These are phyloP conservation scores for Pseudozyma tsukubaensis DNA, from an alignment of 1,284 basidiomycete species.

Conservation along the genomic window DNA sequence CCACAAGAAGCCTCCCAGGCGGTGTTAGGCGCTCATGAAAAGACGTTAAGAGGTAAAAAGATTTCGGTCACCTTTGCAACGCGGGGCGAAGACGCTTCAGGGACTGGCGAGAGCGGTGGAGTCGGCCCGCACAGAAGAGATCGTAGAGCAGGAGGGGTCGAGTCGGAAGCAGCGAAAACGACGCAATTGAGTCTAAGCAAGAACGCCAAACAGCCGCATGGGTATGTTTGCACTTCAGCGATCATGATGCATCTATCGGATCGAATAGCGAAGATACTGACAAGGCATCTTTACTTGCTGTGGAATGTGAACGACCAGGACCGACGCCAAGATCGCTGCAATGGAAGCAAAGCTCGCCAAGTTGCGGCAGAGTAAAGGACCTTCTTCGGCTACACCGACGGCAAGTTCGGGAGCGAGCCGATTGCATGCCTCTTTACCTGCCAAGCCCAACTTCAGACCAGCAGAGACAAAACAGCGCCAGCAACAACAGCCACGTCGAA, in stretches of 20 bases:
- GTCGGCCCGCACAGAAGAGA: slow-evolving; percentile 43
- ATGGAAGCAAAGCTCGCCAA: slow-evolving; percentile 87
- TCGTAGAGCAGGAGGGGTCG: slow-evolving; percentile 13
- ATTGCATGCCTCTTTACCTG: slow-evolving; percentile 21
- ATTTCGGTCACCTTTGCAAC: slow-evolving; percentile 89
- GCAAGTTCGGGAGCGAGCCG: not conserved
- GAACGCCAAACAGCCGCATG: slow-evolving; percentile 74
- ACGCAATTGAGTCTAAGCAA: slow-evolving; percentile 90
- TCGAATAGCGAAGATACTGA: not conserved
- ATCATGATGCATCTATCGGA: no score
- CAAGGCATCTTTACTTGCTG: not conserved
- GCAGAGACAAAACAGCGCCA: not conserved
- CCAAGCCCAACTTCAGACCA: slow-evolving; percentile 21
- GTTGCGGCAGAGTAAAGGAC: slow-evolving; percentile 27
- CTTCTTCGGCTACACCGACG: slow-evolving; percentile 2
- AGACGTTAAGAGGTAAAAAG: slow-evolving; percentile 84
- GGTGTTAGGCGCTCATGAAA: slow-evolving; percentile 79
- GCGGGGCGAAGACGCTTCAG: slow-evolving; percentile 70
- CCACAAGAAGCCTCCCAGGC: slow-evolving; percentile 80
- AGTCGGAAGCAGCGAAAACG: slow-evolving; percentile 76
- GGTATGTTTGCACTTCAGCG: slow-evolving; percentile 70
- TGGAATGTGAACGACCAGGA: slow-evolving; percentile 64
- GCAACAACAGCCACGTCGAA: slow-evolving; percentile 4
- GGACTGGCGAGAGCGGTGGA: slow-evolving; percentile 6
- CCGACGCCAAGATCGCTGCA: slow-evolving; percentile 87